These are phyloP conservation scores for Fusarium xyrophilum DNA, from an alignment of 2,329 filamentous ascomycete species.

Conservation along the genomic window DNA sequence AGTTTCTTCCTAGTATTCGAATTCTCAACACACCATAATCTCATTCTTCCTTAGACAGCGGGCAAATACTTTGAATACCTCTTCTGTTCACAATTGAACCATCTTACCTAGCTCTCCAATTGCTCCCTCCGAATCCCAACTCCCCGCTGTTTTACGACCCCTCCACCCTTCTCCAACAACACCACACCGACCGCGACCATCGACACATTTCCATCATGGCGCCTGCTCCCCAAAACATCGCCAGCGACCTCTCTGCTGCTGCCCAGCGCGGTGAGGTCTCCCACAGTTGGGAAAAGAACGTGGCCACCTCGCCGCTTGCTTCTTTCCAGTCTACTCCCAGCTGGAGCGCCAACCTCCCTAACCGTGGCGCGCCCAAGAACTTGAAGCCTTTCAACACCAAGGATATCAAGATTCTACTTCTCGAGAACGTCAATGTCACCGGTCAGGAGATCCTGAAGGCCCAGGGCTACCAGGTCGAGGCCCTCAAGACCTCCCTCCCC, in stretches of 20 bases:
- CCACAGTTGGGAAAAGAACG: constrained; percentile 63
- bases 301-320: constrained; percentile 77
- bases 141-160: constrained; percentile 14
- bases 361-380: constrained; percentile 65
- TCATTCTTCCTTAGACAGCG: constrained; percentile 2
- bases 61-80: constrained; percentile 4
- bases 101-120: constrained; percentile 13
- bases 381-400: constrained; percentile 95
- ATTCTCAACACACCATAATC: neutral
- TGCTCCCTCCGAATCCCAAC: neutral
- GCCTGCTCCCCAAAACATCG: constrained; percentile 58
- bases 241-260: constrained; percentile 45
- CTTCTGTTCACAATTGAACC: neutral
- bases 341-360: constrained; percentile 56
- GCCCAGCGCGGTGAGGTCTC: constrained; percentile 54
- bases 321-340: constrained; percentile 78
- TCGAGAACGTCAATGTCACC: constrained; percentile 95
- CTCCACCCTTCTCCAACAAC: constrained; percentile 40
- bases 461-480: constrained; percentile 97
- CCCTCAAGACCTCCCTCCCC: constrained; percentile 84
- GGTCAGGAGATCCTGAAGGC: constrained; percentile 80
- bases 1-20: neutral
- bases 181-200: constrained; percentile 16
- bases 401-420: constrained; percentile 93
- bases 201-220: constrained; percentile 47